phyloP scores from a whole-genome alignment of 176 grass and related monocot genomes.

The Ampelocalamus luodianensis region DNA sequence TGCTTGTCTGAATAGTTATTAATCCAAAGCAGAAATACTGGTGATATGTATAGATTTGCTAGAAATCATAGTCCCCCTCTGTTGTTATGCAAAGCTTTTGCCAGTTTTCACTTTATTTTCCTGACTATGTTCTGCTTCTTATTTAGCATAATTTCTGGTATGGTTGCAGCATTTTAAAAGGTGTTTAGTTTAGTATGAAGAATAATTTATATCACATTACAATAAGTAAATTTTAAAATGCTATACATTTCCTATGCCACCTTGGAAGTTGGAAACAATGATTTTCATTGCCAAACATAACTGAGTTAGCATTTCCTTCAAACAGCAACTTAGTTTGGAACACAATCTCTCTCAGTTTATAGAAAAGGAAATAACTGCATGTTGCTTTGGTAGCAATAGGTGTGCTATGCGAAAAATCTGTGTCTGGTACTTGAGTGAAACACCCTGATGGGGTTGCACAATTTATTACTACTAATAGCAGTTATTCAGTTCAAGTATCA shows the following conservation, averaged over 20 bases:
- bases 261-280: background rate
- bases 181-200: slow-evolving; percentile 2
- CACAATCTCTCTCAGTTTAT: background rate
- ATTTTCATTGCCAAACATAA: background rate
- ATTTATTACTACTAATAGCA: slow-evolving; percentile 19
- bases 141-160: slow-evolving; percentile 7
- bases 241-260: background rate
- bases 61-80: slow-evolving; percentile 4
- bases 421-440: background rate
- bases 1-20: background rate
- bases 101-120: slow-evolving; percentile 31
- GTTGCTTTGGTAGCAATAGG: background rate
- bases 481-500: background rate
- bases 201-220: background rate
- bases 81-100: background rate
- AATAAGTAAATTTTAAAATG: background rate
- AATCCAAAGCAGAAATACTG: slow-evolving; percentile 8
- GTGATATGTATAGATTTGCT: slow-evolving; percentile 18
- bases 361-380: background rate
- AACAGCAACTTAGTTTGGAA: slow-evolving; percentile 2
- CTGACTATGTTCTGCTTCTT: background rate
- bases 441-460: background rate
- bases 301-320: background rate
- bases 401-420: background rate
- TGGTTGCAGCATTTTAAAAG: background rate